Base-by-base conservation (phyloP, 345 rosid genomes). In the Nephelium lappaceum region DNA sequence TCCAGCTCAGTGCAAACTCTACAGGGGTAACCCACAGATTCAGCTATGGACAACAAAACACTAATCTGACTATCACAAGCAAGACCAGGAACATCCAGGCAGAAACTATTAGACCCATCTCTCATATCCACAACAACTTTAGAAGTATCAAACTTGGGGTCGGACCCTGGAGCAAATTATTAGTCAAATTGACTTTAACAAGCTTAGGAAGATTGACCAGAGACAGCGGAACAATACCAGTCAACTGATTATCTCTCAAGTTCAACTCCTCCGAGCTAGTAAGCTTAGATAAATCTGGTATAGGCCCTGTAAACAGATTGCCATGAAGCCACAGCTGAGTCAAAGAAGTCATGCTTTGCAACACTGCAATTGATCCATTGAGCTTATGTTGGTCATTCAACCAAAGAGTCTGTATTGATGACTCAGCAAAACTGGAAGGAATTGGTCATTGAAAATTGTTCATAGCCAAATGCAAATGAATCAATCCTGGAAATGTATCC, bases 211-310 rank as follows among this genome's bases (percentile, higher is more conserved):
- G 71, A n/a, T 55, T 73, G 38, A 79, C 72, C 42, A 93, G 79
- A 7, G 97, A 88, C 49, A 47, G 55, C 0, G 94, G 94, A n/a
- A 95, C 87, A 51, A 84, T 19, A 78, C 98, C 97, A 31, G 97
- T 90, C 71, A 93, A 85, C 70, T 82, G 80, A 84, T 95, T 91
- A 66, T 95, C 97, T 73, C 97, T 88, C n/a, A 91, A 78, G 45
- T 85, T 85, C 81, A 93, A 86, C 7, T 31, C 36, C 27, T 66
- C 43, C 70, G 92, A 75, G 38, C 70, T 71, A 36, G 25, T 45
- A 38, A 90, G 70, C 42, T 73, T 81, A 1, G 89, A 79, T 60
- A 93, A 83, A 62, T 90, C 95, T 21, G 93, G 97, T 25, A 93
- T 74, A 0, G 97, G 92, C 71, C 95, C 97, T 23, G 93, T 74